Evolutionary conservation across 768 basidiomycete species (phyloP).

Genomic region (Naematelia aurantialba): DNA sequence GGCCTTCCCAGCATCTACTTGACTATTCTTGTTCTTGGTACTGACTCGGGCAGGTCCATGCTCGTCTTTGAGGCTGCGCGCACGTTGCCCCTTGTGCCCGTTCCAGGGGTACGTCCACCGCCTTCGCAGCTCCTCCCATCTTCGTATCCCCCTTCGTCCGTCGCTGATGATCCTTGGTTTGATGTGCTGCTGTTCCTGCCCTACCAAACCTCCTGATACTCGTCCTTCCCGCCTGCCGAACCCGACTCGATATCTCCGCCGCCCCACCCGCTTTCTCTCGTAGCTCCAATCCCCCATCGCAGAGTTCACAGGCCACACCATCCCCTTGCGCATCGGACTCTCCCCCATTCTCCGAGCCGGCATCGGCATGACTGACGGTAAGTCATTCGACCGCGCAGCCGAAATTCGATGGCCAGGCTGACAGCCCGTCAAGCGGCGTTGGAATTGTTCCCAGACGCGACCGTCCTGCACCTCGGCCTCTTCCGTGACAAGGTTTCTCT

Average conservation of each 20-base stretch:
- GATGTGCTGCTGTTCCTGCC: not conserved
- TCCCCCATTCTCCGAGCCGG: constrained; percentile 91
- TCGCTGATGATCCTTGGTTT: not conserved
- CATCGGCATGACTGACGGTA: constrained; percentile 76
- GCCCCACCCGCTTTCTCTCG: not conserved
- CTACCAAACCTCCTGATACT: no score
- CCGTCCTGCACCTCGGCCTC: constrained; percentile 85
- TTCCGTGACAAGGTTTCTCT: constrained; percentile 68
- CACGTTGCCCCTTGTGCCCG: constrained; percentile 22
- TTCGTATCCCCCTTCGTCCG: not conserved
- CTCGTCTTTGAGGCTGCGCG: constrained; percentile 40
- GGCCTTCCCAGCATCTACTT: not conserved
- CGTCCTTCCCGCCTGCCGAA: no score
- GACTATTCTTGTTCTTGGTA: not conserved
- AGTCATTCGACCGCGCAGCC: constrained; percentile 5
- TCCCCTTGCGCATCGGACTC: constrained; percentile 76
- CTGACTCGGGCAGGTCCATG: constrained; percentile 28
- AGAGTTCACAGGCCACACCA: constrained; percentile 67
- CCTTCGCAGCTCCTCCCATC: not conserved
- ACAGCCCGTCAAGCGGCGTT: constrained; percentile 59
- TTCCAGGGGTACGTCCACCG: constrained; percentile 22
- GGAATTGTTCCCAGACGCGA: constrained; percentile 78
- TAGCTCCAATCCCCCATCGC: constrained; percentile 66
- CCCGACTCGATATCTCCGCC: no score
- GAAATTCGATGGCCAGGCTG: not conserved